Percentiles rank a stretch among this genome's conserved stretches.
Conservation (phyloP, 495 filamentous ascomycete species). For the Poronia punctata region DNA sequence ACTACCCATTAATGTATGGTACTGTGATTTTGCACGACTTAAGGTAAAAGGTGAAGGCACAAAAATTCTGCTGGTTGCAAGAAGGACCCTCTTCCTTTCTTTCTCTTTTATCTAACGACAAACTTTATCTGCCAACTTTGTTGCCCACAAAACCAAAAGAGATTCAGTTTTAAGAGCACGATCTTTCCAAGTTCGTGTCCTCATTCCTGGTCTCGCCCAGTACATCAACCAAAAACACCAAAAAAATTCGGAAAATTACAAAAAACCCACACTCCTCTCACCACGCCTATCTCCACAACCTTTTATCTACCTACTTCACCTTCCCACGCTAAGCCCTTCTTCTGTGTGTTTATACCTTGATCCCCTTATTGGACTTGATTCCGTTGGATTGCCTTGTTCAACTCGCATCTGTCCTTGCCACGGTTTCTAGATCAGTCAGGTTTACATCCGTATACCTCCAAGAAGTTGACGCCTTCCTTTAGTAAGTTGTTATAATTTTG, state of each 20-base stretch:
- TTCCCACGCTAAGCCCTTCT: background rate
- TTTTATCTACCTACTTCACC: conserved; percentile 12
- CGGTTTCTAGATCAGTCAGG: background rate
- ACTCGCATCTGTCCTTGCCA: background rate
- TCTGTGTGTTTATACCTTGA: conserved; percentile 2
- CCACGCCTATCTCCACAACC: conserved; percentile 20
- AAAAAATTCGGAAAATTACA: conserved; percentile 48
- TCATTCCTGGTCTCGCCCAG: conserved; percentile 36
- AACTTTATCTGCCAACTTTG: conserved; percentile 30
- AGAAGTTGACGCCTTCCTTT: background rate
- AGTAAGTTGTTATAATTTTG: conserved; percentile 6
- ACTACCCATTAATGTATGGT: background rate
- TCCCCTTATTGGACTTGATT: conserved; percentile 5
- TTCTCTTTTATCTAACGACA: conserved; percentile 22
- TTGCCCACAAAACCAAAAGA: conserved; percentile 27
- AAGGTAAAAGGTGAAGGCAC: conserved; percentile 19
- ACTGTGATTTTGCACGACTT: conserved; percentile 27
- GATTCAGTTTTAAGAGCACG: conserved; percentile 27
- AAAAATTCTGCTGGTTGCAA: conserved; percentile 24
- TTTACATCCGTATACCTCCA: conserved; percentile 1
- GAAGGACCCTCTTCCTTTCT: conserved; percentile 12
- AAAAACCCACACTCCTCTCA: conserved; percentile 18
- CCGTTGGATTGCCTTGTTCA: conserved; percentile 1
- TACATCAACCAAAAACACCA: conserved; percentile 41
- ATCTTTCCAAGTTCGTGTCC: conserved; percentile 23